Evolutionary conservation across 2,329 filamentous ascomycete genomes (phyloP).

Genomic region (Calonectria fujianensis): DNA sequence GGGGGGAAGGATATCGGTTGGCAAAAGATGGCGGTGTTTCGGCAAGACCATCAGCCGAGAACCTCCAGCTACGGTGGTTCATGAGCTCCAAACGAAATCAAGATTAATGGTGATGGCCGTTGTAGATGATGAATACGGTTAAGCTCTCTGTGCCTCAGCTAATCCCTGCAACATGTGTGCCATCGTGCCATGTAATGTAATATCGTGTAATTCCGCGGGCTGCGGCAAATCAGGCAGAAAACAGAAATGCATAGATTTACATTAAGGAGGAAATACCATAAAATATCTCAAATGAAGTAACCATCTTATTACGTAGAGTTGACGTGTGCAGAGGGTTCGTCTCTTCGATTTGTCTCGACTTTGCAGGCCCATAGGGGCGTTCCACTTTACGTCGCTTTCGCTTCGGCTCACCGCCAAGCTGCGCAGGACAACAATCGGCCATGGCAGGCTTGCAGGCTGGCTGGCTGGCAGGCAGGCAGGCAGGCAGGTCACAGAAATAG

Average conservation of each 20-base stretch:
- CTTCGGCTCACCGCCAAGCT: conserved; percentile 14
- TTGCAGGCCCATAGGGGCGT: not conserved
- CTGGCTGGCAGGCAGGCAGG: not conserved
- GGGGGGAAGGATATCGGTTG: not conserved
- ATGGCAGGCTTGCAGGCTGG: not conserved
- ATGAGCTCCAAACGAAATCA: not conserved
- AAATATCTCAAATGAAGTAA: not conserved
- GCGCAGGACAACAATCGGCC: not conserved
- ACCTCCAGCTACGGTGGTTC: not conserved
- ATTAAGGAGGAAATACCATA: not conserved
- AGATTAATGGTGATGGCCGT: not conserved
- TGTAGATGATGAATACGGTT: not conserved
- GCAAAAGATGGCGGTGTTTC: not conserved
- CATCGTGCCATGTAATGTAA: not conserved
- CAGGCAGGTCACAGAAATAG: not conserved
- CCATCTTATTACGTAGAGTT: not conserved
- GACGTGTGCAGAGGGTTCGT: not conserved
- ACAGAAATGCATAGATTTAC: not conserved
- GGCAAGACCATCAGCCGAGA: not conserved
- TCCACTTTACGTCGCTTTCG: not conserved
- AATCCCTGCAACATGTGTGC: not conserved
- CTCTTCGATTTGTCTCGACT: not conserved
- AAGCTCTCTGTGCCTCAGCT: not conserved
- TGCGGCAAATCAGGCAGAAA: not conserved
- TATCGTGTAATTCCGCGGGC: not conserved